A percentile compares a stretch with the other conserved stretches of the same genome.
phyloP scores from a whole-genome alignment of 495 filamentous ascomycete species.

The Thermochaetoides thermophila region DNA sequence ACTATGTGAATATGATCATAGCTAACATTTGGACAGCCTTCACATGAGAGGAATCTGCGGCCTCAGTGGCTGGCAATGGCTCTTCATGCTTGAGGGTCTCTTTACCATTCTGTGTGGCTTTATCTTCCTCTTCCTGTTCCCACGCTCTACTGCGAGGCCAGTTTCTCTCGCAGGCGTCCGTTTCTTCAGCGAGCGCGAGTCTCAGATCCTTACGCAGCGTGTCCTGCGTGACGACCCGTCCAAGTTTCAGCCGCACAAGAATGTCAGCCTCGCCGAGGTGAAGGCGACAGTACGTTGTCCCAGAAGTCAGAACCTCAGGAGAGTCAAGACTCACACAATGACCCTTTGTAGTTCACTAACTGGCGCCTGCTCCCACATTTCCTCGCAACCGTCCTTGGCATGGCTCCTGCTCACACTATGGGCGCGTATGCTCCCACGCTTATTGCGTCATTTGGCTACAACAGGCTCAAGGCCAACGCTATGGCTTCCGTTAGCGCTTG shows the following conservation, averaged over 20 bases:
- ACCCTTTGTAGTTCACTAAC: constrained; percentile 11
- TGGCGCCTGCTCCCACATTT: constrained; percentile 30
- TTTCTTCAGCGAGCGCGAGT: constrained; percentile 24
- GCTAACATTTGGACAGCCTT: too few relatives aligned
- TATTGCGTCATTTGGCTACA: constrained; percentile 32
- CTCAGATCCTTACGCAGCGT: constrained; percentile 21
- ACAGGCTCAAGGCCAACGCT: constrained; percentile 34
- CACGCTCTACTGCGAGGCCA: constrained; percentile 27
- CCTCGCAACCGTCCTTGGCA: constrained; percentile 22
- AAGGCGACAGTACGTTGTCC: constrained; percentile 9
- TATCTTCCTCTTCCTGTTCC: constrained; percentile 35
- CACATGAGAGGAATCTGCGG: constrained; percentile 33
- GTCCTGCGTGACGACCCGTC: constrained; percentile 25
- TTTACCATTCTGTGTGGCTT: constrained; percentile 38
- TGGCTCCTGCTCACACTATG: constrained; percentile 18
- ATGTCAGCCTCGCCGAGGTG: constrained; percentile 10
- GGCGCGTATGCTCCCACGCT: constrained; percentile 28
- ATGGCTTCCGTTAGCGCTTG: constrained; percentile 32
- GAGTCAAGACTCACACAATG: background rate
- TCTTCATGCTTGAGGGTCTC: constrained; percentile 38
- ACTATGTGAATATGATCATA: too few relatives aligned
- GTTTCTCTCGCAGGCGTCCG: constrained; percentile 27
- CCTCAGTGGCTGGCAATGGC: constrained; percentile 46
- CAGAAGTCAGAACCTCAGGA: too few relatives aligned
- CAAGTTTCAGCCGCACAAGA: constrained; percentile 9